Base-by-base conservation (phyloP, 1,284 basidiomycete genomes). In the Cutaneotrichosporon sp. region DNA sequence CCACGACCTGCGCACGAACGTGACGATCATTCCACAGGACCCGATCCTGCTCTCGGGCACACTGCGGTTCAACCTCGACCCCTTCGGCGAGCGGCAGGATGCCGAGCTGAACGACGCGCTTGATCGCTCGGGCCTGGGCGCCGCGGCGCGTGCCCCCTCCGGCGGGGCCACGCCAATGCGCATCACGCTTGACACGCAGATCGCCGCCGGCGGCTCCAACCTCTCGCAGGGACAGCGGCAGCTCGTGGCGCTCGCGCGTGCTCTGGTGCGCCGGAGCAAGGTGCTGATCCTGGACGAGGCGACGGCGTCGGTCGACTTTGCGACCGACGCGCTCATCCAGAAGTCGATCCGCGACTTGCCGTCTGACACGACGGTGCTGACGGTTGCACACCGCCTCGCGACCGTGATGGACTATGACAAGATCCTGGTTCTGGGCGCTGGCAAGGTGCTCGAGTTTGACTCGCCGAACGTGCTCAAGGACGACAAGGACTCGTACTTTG, bases 41-140 rank as follows among this genome's bases (percentile, higher is more conserved):
- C 89, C 90, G 9, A 67, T 77, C 18, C 72, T 88, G 81, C 89
- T 82, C 78, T 91, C 89, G 22, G 91, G 91, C 34, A 90, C 89
- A 2, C 77, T 94, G 49, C 85, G 91, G 43, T 86, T 85, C 66
- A 93, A 94, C 73, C 84, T 95, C 4, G 82, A 83, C 59, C 90
- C 90, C 0, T 92, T 91, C 72, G 84, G 83, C 8, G 83, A 88
- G 71, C 82, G 87, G 70, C 87, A 90, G 56, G 90, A 92, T 72
- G 83, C 84, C 11, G 78, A 78, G 54, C 78, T 85, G 45, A 83
- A 83, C 72, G 81, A 79, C 58, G 83, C 83, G 6, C 75, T 85
- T 4, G 76, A 83, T 61, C 72, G 68, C 8, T 82, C 83, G 36
- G 82, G 83, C 45, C 72, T 84, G 1, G 73, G 74, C 45, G 47